Evolutionary conservation across 306 rosid species (phyloP), one percentile per base, ranked within the genome.

Genomic region (Hylodesmum podocarpum): DNA sequence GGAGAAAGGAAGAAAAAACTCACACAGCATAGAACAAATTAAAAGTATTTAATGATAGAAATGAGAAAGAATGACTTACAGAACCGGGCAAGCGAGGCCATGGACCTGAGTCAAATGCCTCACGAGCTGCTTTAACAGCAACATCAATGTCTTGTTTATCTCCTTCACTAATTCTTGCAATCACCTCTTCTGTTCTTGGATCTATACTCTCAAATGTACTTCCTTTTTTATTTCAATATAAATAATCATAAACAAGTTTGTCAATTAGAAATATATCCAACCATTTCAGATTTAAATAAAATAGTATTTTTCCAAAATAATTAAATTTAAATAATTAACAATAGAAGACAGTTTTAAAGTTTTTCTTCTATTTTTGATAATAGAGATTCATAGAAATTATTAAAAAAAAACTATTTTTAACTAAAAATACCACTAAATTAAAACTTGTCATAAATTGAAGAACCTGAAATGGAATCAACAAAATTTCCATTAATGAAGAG

Each of bases 401-500:
- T 19, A 21, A 21, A 8, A 21, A 19, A 21, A 3, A 0, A 2
- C 4, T 50, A 50, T 8, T 18, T 50, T 50, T 7, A 50, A 51
- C 22, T 51, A 22, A 51, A 21, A 51, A 19, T 4, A 22, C 22
- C 3, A 19, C 0, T 8, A 19, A 0, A 51, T 2, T 0, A 1
- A 57, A 27, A 57, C 1, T 5, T 4, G 18, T 25, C 1, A 1
- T 1, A 40, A 11, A 21, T 7, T 10, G 1, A 40, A 15, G 31
- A 54, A 92, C 97, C 97, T 89, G 93, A 89, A 67, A 89, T 0
- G 4, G 98, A 82, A 67, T 93, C 88, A 33, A 89, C 87, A 77
- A 89, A 93, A 15, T 91, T 43, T 67, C 98, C 98, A 84, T 90
- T 85, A 78, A 93, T 88, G 91, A 93, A 91, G 53, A 91, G 88